A percentile compares a stretch with the other conserved stretches of the same genome.
phyloP scores from a whole-genome alignment of 2,329 filamentous ascomycete species.

The Ophiobolus disseminans region DNA sequence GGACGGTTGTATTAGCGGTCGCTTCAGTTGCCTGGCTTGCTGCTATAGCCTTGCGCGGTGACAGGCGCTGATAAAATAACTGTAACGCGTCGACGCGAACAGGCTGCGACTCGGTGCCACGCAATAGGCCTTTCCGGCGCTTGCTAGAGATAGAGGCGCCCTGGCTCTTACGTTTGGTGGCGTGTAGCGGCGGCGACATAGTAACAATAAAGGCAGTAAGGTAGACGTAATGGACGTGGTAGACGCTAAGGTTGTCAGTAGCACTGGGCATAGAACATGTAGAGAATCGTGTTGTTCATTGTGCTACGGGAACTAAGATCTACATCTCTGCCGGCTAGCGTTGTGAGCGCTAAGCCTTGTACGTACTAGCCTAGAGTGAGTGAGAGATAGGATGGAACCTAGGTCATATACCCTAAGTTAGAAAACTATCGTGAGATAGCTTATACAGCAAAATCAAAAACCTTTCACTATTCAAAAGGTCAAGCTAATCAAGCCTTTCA shows the following conservation, averaged over 20 bases:
- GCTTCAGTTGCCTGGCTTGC: neutral
- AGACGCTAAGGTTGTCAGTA: too few species aligned
- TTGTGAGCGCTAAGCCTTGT: too few species aligned
- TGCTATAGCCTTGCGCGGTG: neutral
- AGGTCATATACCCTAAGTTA: neutral
- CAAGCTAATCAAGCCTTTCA: neutral
- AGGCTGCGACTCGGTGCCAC: neutral
- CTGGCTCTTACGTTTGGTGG: neutral
- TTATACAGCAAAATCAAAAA: neutral
- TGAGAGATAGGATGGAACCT: neutral
- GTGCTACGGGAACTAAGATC: too few species aligned
- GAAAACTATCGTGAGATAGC: neutral
- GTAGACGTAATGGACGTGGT: too few species aligned
- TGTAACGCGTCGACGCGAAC: neutral
- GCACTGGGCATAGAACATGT: too few species aligned
- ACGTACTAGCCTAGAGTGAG: too few species aligned
- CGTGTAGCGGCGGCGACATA: neutral
- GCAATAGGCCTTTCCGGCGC: neutral
- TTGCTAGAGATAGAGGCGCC: neutral
- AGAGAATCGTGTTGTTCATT: too few species aligned
- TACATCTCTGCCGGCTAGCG: too few species aligned
- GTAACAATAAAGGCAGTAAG: too few species aligned
- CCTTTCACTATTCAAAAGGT: neutral
- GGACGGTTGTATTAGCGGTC: too few species aligned
- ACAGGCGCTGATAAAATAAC: neutral